Conservation (phyloP, 768 basidiomycete species). For the Nevesoporus exiguus region DNA sequence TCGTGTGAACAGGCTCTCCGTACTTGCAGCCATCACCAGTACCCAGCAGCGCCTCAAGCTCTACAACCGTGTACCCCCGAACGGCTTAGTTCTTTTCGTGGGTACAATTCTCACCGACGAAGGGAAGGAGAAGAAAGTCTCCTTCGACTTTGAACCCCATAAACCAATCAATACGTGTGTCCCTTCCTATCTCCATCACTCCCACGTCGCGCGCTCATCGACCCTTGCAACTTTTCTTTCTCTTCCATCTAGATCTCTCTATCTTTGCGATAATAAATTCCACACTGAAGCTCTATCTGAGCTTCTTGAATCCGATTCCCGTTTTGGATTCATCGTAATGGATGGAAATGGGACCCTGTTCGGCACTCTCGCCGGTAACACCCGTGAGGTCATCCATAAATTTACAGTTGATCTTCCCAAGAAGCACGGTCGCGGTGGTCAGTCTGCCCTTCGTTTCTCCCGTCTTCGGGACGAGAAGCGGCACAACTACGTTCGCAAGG, state of each 20-base stretch:
- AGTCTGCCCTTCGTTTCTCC: conserved; percentile 99
- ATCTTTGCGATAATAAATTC: conserved; percentile 99
- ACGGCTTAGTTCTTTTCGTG: conserved; percentile 96
- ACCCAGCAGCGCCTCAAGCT: conserved; percentile 97
- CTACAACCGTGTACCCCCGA: conserved; percentile 94
- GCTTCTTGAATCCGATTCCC: conserved; percentile 93
- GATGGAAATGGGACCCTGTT: conserved; percentile 98
- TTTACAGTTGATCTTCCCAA: conserved; percentile 99
- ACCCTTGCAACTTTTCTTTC: background rate
- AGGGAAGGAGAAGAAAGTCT: conserved; percentile 99
- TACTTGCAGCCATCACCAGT: conserved; percentile 95
- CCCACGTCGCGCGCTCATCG: background rate
- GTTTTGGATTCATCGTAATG: conserved; percentile 99
- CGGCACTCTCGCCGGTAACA: conserved; percentile 93
- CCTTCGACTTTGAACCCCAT: conserved; percentile 97
- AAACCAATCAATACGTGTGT: conserved; percentile 98
- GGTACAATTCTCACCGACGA: conserved; percentile 98
- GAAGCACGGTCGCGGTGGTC: conserved; percentile 99
- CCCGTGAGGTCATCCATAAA: conserved; percentile 95
- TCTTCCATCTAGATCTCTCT: conserved; percentile 66
- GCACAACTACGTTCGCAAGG: conserved; percentile 99
- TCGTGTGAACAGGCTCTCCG: conserved; percentile 95
- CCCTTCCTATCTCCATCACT: background rate
- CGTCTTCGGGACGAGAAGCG: conserved; percentile 98
- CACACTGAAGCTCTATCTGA: conserved; percentile 97